These are phyloP conservation scores for Yamadazyma aaseri DNA, from an alignment of 1,139 yeast species.

Conservation along the genomic window DNA sequence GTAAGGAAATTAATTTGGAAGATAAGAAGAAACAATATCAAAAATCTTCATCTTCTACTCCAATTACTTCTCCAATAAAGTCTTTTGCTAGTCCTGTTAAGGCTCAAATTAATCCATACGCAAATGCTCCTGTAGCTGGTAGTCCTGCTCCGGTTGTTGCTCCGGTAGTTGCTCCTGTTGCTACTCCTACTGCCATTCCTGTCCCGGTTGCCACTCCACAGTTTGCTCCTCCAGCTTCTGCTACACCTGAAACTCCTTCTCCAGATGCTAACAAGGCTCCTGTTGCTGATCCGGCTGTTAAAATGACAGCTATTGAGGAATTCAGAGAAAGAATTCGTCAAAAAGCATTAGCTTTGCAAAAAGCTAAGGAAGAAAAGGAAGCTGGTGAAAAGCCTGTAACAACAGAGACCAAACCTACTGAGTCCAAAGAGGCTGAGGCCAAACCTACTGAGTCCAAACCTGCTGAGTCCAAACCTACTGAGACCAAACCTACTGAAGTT, in stretches of 20 bases:
- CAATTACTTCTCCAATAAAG: constrained; percentile 18
- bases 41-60: constrained; percentile 17
- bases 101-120: no score
- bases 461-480: constrained; percentile 3
- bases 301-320: constrained; percentile 15
- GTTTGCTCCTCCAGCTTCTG: constrained; percentile 11
- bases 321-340: constrained; percentile 13
- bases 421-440: constrained; percentile 1
- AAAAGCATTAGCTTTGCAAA: constrained; percentile 16
- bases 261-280: constrained; percentile 11
- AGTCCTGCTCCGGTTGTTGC: constrained; percentile 9
- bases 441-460: not conserved
- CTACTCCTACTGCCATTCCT: constrained; percentile 9
- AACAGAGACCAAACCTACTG: constrained; percentile 1
- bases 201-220: constrained; percentile 7
- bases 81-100: constrained; percentile 16
- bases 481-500: constrained; percentile 2
- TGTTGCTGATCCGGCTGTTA: constrained; percentile 10
- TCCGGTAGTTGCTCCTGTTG: constrained; percentile 8
- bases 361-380: constrained; percentile 10
- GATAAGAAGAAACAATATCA: constrained; percentile 34
- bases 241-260: constrained; percentile 9
- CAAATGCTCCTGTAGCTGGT: constrained; percentile 9
- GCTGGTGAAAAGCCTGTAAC: constrained; percentile 3
- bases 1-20: constrained; percentile 47